A percentile compares a stretch with the other conserved stretches of the same genome.
Evolutionary conservation across 2,329 filamentous ascomycete genomes (phyloP).

Genomic region (Coniochaeta prunicola): DNA sequence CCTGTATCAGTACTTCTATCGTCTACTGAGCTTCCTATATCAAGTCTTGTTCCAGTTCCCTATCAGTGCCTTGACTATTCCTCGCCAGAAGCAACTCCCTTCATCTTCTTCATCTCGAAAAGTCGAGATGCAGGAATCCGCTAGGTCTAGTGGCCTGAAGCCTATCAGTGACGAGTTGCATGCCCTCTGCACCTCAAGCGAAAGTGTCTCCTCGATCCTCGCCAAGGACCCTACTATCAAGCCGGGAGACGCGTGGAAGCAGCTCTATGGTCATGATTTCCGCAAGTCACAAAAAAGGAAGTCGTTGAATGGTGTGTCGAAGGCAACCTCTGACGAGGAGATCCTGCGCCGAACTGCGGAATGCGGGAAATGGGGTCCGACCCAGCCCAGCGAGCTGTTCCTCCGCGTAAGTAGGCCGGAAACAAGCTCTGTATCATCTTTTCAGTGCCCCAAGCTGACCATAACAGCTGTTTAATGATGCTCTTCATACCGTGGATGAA

Average conservation of each 20-base stretch:
- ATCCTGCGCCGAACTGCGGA: slow-evolving; percentile 45
- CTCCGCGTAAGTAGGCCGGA: slow-evolving; percentile 36
- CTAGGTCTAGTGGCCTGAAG: slow-evolving; percentile 1
- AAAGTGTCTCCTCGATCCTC: slow-evolving; percentile 52
- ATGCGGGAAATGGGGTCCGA: slow-evolving; percentile 62
- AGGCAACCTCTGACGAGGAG: slow-evolving; percentile 18
- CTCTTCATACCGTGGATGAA: slow-evolving; percentile 47
- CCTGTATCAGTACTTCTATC: slow-evolving; percentile 1
- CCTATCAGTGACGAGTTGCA: slow-evolving; percentile 37
- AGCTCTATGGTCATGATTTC: slow-evolving; percentile 37
- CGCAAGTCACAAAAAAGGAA: slow-evolving; percentile 9
- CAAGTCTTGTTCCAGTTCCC: slow-evolving; percentile 23
- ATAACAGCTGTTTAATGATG: slow-evolving; percentile 55
- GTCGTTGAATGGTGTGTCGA: slow-evolving; percentile 6
- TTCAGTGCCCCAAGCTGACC: slow-evolving; percentile 2
- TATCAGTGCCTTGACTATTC: slow-evolving; percentile 19
- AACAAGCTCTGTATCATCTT: neutral
- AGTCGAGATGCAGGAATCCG: slow-evolving; percentile 1
- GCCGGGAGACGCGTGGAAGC: slow-evolving; percentile 46
- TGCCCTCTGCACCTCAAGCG: slow-evolving; percentile 40
- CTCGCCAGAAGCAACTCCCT: slow-evolving; percentile 11
- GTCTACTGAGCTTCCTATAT: slow-evolving; percentile 11
- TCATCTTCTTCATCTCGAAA: neutral
- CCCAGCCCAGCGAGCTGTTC: slow-evolving; percentile 60
- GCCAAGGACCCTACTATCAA: slow-evolving; percentile 44